phyloP scores from a whole-genome alignment of 2,329 filamentous ascomycete genomes.

The Corinectria fuckeliana region DNA sequence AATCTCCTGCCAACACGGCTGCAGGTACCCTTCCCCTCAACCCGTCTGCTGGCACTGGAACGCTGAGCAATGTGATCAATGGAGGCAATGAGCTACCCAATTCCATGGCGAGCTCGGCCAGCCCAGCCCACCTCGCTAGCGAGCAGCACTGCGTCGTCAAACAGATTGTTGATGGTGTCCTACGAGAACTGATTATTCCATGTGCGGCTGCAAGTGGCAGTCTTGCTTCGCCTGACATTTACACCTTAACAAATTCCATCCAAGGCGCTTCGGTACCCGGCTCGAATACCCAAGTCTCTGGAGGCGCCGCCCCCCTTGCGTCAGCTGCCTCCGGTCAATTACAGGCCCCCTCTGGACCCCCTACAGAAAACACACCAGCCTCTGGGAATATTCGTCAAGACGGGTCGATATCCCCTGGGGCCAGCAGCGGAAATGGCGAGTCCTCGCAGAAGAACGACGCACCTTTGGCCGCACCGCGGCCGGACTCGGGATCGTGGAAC shows the following conservation, averaged over 20 bases:
- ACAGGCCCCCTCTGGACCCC: background rate
- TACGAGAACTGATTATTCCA: slow-evolving; percentile 23
- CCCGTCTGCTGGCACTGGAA: background rate
- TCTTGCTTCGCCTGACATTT: background rate
- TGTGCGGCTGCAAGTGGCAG: slow-evolving; percentile 17
- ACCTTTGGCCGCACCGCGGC: background rate
- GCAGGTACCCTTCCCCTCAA: background rate
- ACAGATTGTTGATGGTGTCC: slow-evolving; percentile 11
- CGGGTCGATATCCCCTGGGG: background rate
- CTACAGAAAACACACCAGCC: background rate
- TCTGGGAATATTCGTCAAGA: background rate
- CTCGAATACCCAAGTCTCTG: background rate
- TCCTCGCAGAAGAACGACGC: background rate
- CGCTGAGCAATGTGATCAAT: background rate
- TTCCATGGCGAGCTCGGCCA: background rate
- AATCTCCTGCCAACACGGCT: background rate
- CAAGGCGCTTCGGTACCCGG: background rate
- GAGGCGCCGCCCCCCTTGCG: background rate
- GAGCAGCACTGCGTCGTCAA: slow-evolving; percentile 29
- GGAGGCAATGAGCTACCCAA: background rate
- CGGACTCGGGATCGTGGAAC: background rate
- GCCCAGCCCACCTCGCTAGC: slow-evolving; percentile 18
- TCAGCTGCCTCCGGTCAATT: background rate
- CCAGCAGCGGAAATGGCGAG: background rate
- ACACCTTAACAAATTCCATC: background rate